These are phyloP conservation scores for Thielaviopsis euricoi DNA, from an alignment of 2,329 filamentous ascomycete genomes.

Conservation along the genomic window DNA sequence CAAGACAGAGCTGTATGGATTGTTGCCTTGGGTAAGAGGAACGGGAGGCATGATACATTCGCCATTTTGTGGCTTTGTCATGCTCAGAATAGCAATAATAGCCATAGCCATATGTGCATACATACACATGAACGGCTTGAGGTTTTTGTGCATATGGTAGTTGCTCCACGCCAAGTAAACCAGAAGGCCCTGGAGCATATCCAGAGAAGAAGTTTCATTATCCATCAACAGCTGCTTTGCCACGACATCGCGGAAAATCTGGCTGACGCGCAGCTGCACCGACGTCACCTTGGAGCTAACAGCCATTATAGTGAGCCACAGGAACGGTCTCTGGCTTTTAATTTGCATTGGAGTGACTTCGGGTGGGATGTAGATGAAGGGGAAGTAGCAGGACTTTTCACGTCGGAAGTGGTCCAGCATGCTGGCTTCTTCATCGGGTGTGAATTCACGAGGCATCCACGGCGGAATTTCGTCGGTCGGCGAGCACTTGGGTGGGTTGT, in stretches of 20 bases:
- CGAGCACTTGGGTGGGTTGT: neutral
- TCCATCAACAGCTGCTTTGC: conserved; percentile 15
- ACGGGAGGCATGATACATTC: conserved; percentile 1
- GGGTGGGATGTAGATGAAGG: conserved; percentile 16
- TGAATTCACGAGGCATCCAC: conserved; percentile 5
- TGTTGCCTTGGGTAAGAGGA: neutral
- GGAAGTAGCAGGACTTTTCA: conserved; percentile 17
- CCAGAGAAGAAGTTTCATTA: conserved; percentile 15
- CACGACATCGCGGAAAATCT: conserved; percentile 16
- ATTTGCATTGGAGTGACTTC: conserved; percentile 15
- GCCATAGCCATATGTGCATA: conserved; percentile 9
- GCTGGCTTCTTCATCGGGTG: neutral
- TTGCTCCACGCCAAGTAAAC: conserved; percentile 18
- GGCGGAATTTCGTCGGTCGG: neutral
- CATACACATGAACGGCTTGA: conserved; percentile 2
- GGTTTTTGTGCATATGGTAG: conserved; percentile 7
- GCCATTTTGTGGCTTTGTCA: conserved; percentile 6
- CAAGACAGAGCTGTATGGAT: neutral
- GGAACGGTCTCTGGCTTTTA: conserved; percentile 20
- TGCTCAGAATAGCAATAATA: conserved; percentile 6
- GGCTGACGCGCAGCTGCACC: conserved; percentile 16
- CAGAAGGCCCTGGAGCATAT: conserved; percentile 18
- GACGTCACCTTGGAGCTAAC: conserved; percentile 14
- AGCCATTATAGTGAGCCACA: conserved; percentile 24
- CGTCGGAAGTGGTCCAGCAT: conserved; percentile 13